Evolutionary conservation across 1,284 basidiomycete species (phyloP).

Genomic region (Ceratobasidium sp.): DNA sequence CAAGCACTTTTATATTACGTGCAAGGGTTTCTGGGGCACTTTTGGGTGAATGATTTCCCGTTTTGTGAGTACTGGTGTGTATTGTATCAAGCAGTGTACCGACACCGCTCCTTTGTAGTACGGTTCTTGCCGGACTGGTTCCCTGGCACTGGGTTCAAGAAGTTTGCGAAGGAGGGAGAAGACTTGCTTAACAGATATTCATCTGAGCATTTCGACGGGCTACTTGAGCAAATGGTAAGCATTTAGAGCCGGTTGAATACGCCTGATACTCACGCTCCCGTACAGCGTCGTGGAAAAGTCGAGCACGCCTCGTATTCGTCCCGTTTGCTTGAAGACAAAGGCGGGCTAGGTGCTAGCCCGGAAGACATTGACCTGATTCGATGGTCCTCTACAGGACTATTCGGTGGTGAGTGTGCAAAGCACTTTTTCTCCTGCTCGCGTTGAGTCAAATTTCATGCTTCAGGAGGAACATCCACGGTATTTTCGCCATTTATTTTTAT

Average conservation of each 20-base stretch:
- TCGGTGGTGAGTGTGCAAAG: constrained; percentile 9
- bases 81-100: background rate
- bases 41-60: constrained; percentile 36
- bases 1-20: background rate
- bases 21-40: constrained; percentile 1
- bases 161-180: background rate
- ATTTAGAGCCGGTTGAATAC: background rate
- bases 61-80: constrained; percentile 3
- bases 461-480: constrained; percentile 3
- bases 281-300: background rate
- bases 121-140: constrained; percentile 36
- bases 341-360: background rate
- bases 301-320: constrained; percentile 22
- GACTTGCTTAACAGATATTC: background rate
- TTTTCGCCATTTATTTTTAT: background rate
- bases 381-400: constrained; percentile 30
- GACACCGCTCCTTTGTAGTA: constrained; percentile 2
- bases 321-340: constrained; percentile 28
- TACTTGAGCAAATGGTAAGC: constrained; percentile 21
- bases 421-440: no score
- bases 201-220: constrained; percentile 3
- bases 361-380: constrained; percentile 28
- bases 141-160: constrained; percentile 17
- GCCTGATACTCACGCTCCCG: background rate
- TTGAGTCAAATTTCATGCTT: background rate